Conservation (phyloP, 495 filamentous ascomycete genomes). For the Beverwykella pulmonaria region DNA sequence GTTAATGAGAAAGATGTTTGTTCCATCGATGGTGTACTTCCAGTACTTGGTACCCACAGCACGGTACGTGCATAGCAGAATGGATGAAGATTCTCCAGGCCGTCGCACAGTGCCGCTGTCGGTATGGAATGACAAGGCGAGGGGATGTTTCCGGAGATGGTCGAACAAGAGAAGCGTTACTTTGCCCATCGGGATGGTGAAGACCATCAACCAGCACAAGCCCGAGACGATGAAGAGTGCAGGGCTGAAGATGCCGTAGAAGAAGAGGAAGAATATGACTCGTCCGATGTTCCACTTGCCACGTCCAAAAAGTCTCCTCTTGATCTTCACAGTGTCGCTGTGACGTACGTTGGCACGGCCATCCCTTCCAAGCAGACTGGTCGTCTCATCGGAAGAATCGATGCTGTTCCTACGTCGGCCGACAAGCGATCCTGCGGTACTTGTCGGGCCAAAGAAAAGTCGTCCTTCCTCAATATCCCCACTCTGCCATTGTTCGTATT, state of each 20-base stretch:
- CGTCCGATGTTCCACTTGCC: constrained; percentile 94
- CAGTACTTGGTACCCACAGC: constrained; percentile 94
- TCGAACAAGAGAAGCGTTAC: constrained; percentile 86
- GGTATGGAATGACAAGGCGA: constrained; percentile 90
- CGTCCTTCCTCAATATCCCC: constrained; percentile 94
- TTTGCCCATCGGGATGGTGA: constrained; percentile 98
- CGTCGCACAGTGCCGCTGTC: constrained; percentile 74
- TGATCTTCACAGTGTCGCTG: constrained; percentile 59
- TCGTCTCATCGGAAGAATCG: constrained; percentile 84
- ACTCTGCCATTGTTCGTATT: constrained; percentile 99
- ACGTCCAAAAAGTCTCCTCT: constrained; percentile 89
- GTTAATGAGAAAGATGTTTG: constrained; percentile 99
- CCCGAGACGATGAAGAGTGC: constrained; percentile 80
- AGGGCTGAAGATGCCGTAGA: constrained; percentile 93
- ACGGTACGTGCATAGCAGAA: constrained; percentile 94
- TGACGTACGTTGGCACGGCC: constrained; percentile 52
- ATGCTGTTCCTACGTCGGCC: constrained; percentile 87
- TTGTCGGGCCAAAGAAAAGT: constrained; percentile 90
- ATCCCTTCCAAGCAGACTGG: constrained; percentile 79
- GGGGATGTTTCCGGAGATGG: constrained; percentile 88
- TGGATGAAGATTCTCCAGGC: constrained; percentile 73
- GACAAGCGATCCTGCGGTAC: constrained; percentile 69
- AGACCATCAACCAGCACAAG: constrained; percentile 94
- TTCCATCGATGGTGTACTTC: constrained; percentile 98
- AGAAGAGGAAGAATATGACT: constrained; percentile 94